Percentiles rank a stretch among this genome's conserved stretches.
Conservation (phyloP, 768 basidiomycete species). For the Guyanaporus albipodus region DNA sequence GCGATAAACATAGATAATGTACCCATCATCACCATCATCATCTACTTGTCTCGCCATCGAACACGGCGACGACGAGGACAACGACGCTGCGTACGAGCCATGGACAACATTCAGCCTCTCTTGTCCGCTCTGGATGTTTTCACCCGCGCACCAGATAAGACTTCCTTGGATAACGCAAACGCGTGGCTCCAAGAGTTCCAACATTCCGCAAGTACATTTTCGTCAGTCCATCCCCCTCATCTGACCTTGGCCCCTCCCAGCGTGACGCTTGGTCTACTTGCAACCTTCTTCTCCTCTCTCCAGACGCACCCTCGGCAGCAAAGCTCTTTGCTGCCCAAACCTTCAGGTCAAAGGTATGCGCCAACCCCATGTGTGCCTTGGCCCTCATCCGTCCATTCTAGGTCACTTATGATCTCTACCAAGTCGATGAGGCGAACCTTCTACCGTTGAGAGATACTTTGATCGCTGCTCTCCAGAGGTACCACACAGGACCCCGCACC, state of each 20-base stretch:
- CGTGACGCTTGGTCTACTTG: slow-evolving; percentile 95
- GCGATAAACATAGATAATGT: slow-evolving; percentile 29
- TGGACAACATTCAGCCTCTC: slow-evolving; percentile 69
- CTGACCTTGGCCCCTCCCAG: slow-evolving; percentile 73
- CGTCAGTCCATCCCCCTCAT: slow-evolving; percentile 56
- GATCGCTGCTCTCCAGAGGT: slow-evolving; percentile 66
- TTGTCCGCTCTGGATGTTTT: slow-evolving; percentile 79
- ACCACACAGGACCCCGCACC: slow-evolving; percentile 72
- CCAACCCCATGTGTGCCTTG: slow-evolving; percentile 6
- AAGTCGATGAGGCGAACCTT: slow-evolving; percentile 72
- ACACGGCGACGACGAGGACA: slow-evolving; percentile 9
- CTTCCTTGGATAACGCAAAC: slow-evolving; percentile 82
- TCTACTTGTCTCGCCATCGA: background rate
- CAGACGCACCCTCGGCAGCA: slow-evolving; percentile 72
- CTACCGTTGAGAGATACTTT: slow-evolving; percentile 86
- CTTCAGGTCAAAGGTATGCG: slow-evolving; percentile 83
- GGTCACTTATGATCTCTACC: slow-evolving; percentile 93
- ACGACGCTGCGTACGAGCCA: slow-evolving; percentile 26
- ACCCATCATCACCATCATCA: too few species aligned
- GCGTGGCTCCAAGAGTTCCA: slow-evolving; percentile 98
- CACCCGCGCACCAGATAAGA: slow-evolving; percentile 75
- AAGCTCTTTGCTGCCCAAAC: slow-evolving; percentile 97
- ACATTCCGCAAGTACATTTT: slow-evolving; percentile 92
- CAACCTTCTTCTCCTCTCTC: slow-evolving; percentile 81
- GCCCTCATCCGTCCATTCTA: slow-evolving; percentile 40